These are phyloP conservation scores for Orbilia javanica DNA, from an alignment of 2,329 filamentous ascomycete species.

Conservation along the genomic window DNA sequence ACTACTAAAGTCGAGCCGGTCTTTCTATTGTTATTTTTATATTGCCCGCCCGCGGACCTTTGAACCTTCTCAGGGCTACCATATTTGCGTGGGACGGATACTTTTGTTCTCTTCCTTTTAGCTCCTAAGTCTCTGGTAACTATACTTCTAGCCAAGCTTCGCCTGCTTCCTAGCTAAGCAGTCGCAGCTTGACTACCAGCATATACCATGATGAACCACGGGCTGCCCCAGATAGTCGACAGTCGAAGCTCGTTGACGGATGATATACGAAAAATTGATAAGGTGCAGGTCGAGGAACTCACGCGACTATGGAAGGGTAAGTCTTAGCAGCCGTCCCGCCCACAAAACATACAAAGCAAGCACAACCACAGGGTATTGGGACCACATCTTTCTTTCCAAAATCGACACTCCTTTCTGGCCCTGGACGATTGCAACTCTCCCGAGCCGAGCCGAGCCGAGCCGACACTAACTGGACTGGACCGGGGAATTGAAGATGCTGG, in stretches of 20 bases:
- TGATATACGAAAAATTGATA: constrained; percentile 64
- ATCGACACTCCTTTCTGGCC: constrained; percentile 40
- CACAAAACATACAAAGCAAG: constrained; percentile 48
- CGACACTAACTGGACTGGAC: constrained; percentile 44
- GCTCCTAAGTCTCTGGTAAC: neutral
- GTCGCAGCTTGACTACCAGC: constrained; percentile 13
- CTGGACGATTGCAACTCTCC: constrained; percentile 26
- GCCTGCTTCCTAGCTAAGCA: constrained; percentile 28
- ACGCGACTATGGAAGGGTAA: constrained; percentile 69
- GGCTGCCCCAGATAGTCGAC: constrained; percentile 64
- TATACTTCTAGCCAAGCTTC: constrained; percentile 15
- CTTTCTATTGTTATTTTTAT: constrained; percentile 30
- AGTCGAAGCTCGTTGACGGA: constrained; percentile 65
- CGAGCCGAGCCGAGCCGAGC: constrained; percentile 27
- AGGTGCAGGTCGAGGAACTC: constrained; percentile 66
- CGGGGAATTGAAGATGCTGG: constrained; percentile 54
- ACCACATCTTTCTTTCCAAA: constrained; percentile 58
- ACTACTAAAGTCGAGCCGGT: constrained; percentile 4
- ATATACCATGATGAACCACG: constrained; percentile 55
- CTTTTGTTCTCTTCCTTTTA: constrained; percentile 23
- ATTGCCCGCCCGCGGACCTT: constrained; percentile 13
- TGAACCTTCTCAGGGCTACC: constrained; percentile 6
- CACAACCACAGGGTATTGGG: constrained; percentile 55
- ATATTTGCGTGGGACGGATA: neutral
- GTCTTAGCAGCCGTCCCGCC: constrained; percentile 59